Evolutionary conservation across 768 basidiomycete species (phyloP), one percentile per base, ranked within the genome.

Genomic region (Asterophora lycoperdoides): DNA sequence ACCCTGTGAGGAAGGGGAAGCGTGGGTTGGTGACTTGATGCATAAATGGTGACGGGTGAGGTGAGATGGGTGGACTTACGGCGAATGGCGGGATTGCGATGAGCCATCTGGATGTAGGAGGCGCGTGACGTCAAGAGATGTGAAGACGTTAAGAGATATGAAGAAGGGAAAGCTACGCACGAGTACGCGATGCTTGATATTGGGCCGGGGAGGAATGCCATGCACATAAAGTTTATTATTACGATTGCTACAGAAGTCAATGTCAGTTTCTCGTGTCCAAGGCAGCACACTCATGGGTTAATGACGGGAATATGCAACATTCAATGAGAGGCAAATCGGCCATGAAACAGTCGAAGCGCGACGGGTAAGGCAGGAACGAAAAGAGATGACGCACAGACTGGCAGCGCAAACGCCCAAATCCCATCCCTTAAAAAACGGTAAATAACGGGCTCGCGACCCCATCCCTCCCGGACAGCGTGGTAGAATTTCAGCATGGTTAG

Each of bases 321-420:
- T n/a, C n/a, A n/a, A n/a, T n/a, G n/a, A n/a, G n/a, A n/a, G n/a
- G n/a, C n/a, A n/a, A n/a, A n/a, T n/a, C n/a, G n/a, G n/a, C n/a
- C n/a, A n/a, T n/a, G n/a, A n/a, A n/a, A n/a, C n/a, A n/a, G 23
- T 23, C 3, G 23, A 23, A 23, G 3, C 23, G 23, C 23, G 23
- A 23, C 6, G 6, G 23, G 23, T n/a, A n/a, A n/a, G 23, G 3
- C 30, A 23, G 42, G 14, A 44, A 11, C 14, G 6, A 19, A 15
- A 17, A 18, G 9, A 7, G 23, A 23, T 6, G 23, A 44, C 42
- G 10, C 17, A 44, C 42, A 20, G 42, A 44, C 33, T 2, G 42
- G 42, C 17, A 44, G 17, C 2, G 42, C 42, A n/a, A 44, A 44
- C 26, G 42, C 42, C 42, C 42, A 44, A 6, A 44, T 44, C n/a